Base-by-base conservation (phyloP, 1,139 yeast species). In the Yamadazyma atmosphaerica region DNA sequence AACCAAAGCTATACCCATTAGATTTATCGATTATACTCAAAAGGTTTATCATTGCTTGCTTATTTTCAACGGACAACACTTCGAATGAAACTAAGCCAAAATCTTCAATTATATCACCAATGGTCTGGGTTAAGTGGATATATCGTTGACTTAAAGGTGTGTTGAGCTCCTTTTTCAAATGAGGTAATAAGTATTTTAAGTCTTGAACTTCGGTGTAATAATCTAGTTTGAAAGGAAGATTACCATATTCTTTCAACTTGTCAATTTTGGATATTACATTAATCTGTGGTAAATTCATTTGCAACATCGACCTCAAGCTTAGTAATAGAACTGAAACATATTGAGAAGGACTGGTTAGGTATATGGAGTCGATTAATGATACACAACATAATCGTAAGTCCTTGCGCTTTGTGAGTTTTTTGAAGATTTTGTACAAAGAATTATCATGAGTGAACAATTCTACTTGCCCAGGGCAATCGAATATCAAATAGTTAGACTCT, bases 151-250 rank as follows among this genome's bases (percentile, higher is more conserved):
- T 87, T 39, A 83, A 60, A 8, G 77, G 68, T 2, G 83, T 68
- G 38, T 70, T 80, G 14, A 81, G 75, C 55, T 90, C 98, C 41
- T 80, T 72, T 49, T 83, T 83, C 26, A 92, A 63, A 43, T 69
- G 69, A 1, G 96, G 96, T 11, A 76, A 67, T 37, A 94, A 63
- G 51, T 80, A 80, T 11, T 72, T 68, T 38, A 94, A 64, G 47
- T 92, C 95, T 55, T 90, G 96, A 0, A 86, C 98, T 44, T 92
- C 96, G 0, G 97, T 88, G 58, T 92, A 94, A 54, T 74, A 94
- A 44, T 90, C 95, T 38, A 94, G 67, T 37, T 77, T 74, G 57
- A 92, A 87, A 1, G 90, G 90, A 19, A 78, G 51, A 6, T 44
- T 42, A 19, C 60, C 72, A 56, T 90, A 92, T 26, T 74, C 76